Conservation (phyloP, 2,329 filamentous ascomycete species). For the Fusarium sterilihyphosum region DNA sequence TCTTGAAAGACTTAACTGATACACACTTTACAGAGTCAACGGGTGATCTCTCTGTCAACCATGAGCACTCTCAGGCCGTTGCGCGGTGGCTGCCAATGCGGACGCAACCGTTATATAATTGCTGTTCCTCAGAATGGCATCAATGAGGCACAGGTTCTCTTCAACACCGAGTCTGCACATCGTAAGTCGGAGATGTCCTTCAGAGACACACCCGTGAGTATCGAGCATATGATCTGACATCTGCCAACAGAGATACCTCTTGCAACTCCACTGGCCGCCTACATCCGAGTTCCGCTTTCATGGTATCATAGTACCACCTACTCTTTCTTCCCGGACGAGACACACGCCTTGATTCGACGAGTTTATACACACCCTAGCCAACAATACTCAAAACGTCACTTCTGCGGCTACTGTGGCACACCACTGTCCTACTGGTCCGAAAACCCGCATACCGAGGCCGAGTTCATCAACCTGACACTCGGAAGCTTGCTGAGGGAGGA, state of each 20-base stretch:
- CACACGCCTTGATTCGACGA: slow-evolving; percentile 71
- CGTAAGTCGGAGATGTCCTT: slow-evolving; percentile 65
- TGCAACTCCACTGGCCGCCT: slow-evolving; percentile 79
- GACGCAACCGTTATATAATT: slow-evolving; percentile 84
- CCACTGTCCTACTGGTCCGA: slow-evolving; percentile 87
- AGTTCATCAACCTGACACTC: slow-evolving; percentile 84
- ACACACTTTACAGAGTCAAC: neutral
- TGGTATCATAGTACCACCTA: slow-evolving; percentile 84
- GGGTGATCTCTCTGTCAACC: slow-evolving; percentile 22
- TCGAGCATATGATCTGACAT: slow-evolving; percentile 15
- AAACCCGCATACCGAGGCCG: slow-evolving; percentile 72
- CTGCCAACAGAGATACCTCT: slow-evolving; percentile 66
- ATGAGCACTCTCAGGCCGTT: slow-evolving; percentile 66
- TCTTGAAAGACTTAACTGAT: neutral
- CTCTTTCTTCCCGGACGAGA: slow-evolving; percentile 82
- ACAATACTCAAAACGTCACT: slow-evolving; percentile 74
- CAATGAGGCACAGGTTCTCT: slow-evolving; percentile 74
- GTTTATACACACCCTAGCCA: slow-evolving; percentile 70
- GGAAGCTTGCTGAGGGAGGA: slow-evolving; percentile 79
- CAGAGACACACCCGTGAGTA: neutral
- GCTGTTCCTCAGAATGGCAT: slow-evolving; percentile 69
- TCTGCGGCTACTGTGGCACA: slow-evolving; percentile 93
- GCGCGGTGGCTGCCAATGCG: slow-evolving; percentile 84
- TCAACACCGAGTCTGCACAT: slow-evolving; percentile 75
- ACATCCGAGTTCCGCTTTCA: slow-evolving; percentile 81